These are phyloP conservation scores for Globisporangium uncinulatum DNA, from an alignment of 352 stramenopile genomes.

Conservation along the genomic window DNA sequence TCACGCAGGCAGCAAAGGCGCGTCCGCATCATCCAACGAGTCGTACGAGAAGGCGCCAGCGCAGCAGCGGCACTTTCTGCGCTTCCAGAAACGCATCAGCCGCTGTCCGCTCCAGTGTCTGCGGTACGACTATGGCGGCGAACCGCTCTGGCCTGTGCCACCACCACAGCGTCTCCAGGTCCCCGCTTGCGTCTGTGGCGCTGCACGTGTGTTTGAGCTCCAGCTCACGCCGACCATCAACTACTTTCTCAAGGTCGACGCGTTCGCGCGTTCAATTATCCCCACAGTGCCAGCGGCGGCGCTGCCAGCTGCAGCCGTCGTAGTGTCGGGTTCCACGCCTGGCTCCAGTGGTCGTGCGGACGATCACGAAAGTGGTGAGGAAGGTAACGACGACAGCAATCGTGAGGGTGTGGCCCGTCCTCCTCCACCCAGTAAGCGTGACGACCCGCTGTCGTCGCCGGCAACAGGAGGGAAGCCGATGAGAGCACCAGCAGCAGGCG, in stretches of 20 bases:
- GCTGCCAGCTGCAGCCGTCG: not conserved
- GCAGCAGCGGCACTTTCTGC: constrained; percentile 66
- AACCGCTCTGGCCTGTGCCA: constrained; percentile 70
- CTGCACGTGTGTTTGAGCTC: constrained; percentile 71
- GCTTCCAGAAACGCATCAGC: constrained; percentile 84
- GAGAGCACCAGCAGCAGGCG: constrained; percentile 3
- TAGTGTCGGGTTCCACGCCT: not conserved
- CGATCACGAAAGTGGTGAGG: not conserved
- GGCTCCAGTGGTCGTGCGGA: not conserved
- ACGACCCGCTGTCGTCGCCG: too few relatives aligned
- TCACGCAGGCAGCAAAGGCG: constrained; percentile 2
- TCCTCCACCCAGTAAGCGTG: too few relatives aligned
- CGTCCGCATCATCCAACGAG: constrained; percentile 31
- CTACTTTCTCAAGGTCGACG: constrained; percentile 83
- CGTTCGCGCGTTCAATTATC: constrained; percentile 25
- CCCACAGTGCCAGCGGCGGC: constrained; percentile 9
- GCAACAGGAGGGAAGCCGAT: not conserved
- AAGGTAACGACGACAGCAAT: not conserved
- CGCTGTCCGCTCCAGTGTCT: constrained; percentile 73
- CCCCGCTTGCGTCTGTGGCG: constrained; percentile 49
- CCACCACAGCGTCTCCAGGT: constrained; percentile 42
- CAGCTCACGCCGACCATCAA: constrained; percentile 81
- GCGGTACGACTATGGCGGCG: constrained; percentile 82
- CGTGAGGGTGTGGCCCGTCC: not conserved
- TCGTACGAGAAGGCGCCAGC: constrained; percentile 81